Conservation (phyloP, 2,329 filamentous ascomycete species). For the Apiospora koreana region DNA sequence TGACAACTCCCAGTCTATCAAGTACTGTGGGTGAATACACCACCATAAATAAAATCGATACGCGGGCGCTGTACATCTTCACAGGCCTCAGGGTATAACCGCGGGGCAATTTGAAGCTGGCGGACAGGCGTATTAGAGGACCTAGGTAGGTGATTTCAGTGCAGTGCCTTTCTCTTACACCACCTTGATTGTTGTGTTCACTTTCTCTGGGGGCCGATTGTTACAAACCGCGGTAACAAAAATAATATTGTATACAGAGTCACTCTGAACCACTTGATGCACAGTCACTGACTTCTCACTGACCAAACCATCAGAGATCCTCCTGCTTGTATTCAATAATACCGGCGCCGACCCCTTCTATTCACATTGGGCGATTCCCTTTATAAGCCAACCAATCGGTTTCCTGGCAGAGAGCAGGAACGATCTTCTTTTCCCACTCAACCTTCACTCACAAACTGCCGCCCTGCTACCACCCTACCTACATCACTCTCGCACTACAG, state of each 20-base stretch:
- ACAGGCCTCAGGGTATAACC: too few relatives aligned
- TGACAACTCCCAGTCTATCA: not conserved
- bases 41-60: not conserved
- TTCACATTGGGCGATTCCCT: not conserved
- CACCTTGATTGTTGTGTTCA: not conserved
- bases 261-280: not conserved
- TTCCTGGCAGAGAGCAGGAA: not conserved
- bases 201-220: not conserved
- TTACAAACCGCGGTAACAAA: not conserved
- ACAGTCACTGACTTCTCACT: not conserved
- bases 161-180: not conserved
- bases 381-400: not conserved
- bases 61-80: not conserved
- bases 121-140: not conserved
- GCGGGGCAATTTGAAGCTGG: not conserved
- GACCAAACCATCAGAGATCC: not conserved
- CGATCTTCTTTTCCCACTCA: not conserved
- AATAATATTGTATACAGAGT: not conserved
- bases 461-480: not conserved
- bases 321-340: not conserved
- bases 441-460: not conserved
- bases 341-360: not conserved
- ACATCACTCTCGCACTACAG: not conserved
- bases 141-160: not conserved
- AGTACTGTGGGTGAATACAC: not conserved